Evolutionary conservation across 768 basidiomycete genomes (phyloP), one percentile per base, ranked within the genome.

Genomic region (Cubamyces sp.): DNA sequence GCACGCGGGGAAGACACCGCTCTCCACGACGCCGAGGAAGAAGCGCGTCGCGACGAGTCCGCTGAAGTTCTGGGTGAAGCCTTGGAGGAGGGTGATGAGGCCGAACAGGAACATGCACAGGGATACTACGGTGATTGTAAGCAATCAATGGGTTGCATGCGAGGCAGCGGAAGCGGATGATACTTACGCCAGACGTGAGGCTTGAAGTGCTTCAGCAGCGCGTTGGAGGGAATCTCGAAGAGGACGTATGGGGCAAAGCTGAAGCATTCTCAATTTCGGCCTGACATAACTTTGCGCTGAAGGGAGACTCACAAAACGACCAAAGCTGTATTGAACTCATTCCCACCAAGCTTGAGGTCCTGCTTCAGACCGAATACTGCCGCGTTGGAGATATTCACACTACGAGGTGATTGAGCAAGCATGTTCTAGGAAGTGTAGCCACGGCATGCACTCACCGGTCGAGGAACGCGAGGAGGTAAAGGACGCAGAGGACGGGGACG

Each of bases 391-490:
- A 74, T 72, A 57, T 74, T 74, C n/a, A 74, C 73, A 0, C 73
- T 72, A n/a, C n/a, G n/a, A n/a, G n/a, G n/a, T n/a, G n/a, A n/a
- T n/a, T n/a, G n/a, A n/a, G n/a, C n/a, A n/a, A n/a, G n/a, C n/a
- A n/a, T n/a, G n/a, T n/a, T n/a, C n/a, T n/a, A n/a, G n/a, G n/a
- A n/a, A n/a, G n/a, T n/a, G n/a, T n/a, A 43, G 3, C 1, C 11
- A 26, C 53, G 11, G 25, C 7, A 53, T 21, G 11, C 1, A 58
- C 69, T 43, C 39, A 71, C 71, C 70, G 68, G 51, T 75, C 75
- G 18, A 81, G 73, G 72, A 81, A 81, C 18, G 78, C 77, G 14
- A 81, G 70, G 9, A 79, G 69, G 66, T 79, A 79, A 25, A 82
- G 73, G 4, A 80, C 63, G 39, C 75, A 74, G 16, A 82, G 72